These are phyloP conservation scores for Lentinula boryana DNA, from an alignment of 768 basidiomycete genomes.

Conservation along the genomic window DNA sequence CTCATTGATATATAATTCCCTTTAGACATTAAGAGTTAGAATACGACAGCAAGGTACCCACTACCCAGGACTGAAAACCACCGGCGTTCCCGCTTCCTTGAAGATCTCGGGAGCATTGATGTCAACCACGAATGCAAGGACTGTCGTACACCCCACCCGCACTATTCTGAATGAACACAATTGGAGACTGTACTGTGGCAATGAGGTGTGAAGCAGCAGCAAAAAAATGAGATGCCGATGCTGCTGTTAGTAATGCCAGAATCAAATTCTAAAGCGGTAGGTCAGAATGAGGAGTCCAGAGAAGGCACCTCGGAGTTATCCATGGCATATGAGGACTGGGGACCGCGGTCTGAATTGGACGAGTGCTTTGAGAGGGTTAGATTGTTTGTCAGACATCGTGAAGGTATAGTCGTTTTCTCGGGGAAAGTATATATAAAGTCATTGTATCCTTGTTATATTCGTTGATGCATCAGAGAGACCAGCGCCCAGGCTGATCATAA, in stretches of 20 bases:
- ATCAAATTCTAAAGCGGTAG: constrained; percentile 1
- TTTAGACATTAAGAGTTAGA: constrained; percentile 5
- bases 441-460: no score
- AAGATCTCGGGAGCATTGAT: constrained; percentile 29
- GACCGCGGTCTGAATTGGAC: neutral
- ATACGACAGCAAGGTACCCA: neutral
- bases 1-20: constrained; percentile 27
- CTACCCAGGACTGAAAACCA: neutral
- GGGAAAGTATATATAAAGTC: no score
- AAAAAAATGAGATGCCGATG: constrained; percentile 5
- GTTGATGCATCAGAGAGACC: no score
- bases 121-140: constrained; percentile 18
- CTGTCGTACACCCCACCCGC: constrained; percentile 11
- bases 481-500: no score
- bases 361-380: neutral
- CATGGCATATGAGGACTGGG: neutral
- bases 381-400: neutral
- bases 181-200: constrained; percentile 13
- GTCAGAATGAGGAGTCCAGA: neutral
- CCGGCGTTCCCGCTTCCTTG: constrained; percentile 22
- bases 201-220: constrained; percentile 14
- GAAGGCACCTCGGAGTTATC: neutral
- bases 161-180: constrained; percentile 11
- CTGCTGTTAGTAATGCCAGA: neutral
- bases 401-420: no score